A percentile compares a stretch with the other conserved stretches of the same genome.
phyloP scores from a whole-genome alignment of 169 alveolate genomes.

The Cryptosporidium tyzzeri region DNA sequence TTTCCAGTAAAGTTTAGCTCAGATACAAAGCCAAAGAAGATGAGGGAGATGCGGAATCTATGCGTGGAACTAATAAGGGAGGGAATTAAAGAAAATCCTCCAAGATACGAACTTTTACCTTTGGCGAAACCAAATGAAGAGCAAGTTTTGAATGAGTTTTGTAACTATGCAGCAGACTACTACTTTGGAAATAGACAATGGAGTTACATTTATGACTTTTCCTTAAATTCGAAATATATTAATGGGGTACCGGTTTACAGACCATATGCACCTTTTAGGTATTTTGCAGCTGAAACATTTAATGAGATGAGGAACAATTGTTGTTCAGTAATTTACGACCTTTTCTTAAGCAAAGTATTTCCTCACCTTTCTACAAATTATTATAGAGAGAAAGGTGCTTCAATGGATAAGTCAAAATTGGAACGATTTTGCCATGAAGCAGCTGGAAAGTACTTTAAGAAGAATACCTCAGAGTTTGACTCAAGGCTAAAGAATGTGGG shows the following conservation, averaged over 20 bases:
- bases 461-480: not conserved
- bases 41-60: constrained; percentile 25
- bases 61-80: constrained; percentile 54
- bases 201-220: constrained; percentile 22
- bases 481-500: constrained; percentile 6
- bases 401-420: constrained; percentile 34
- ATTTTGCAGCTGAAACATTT: constrained; percentile 70
- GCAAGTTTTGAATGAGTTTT: constrained; percentile 50
- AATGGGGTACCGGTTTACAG: constrained; percentile 29
- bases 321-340: constrained; percentile 65
- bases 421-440: constrained; percentile 63
- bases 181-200: constrained; percentile 71
- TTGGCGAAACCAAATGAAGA: constrained; percentile 60
- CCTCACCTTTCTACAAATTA: constrained; percentile 36
- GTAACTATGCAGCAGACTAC: constrained; percentile 73
- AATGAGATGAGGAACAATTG: constrained; percentile 64
- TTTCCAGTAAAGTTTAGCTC: constrained; percentile 54
- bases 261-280: constrained; percentile 73
- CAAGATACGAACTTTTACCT: constrained; percentile 60
- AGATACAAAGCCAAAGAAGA: constrained; percentile 46
- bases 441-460: constrained; percentile 38
- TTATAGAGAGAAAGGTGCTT: not conserved
- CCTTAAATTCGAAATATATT: not conserved
- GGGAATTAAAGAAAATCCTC: constrained; percentile 62
- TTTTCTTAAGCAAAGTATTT: constrained; percentile 52